Conservation (phyloP, 2,329 filamentous ascomycete genomes). For the Xylaria sp. region DNA sequence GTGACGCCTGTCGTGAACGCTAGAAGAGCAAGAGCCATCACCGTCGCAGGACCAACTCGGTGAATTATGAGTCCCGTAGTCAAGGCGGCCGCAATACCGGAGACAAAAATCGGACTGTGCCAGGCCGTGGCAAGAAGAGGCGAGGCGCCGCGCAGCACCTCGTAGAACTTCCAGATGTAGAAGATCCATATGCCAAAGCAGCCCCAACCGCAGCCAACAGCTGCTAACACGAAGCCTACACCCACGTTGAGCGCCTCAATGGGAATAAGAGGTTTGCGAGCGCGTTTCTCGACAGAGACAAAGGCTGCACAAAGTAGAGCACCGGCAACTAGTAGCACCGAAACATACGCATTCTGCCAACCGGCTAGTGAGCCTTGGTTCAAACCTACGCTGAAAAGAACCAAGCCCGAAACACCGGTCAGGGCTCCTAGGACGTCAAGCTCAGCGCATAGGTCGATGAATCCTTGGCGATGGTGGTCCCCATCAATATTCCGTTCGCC, state of each 20-base stretch:
- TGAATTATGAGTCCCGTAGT: conserved; percentile 48
- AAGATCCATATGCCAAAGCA: conserved; percentile 59
- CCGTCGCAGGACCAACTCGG: conserved; percentile 48
- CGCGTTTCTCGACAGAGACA: conserved; percentile 61
- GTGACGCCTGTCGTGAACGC: conserved; percentile 48
- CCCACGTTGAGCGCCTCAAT: conserved; percentile 60
- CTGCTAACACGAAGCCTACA: conserved; percentile 61
- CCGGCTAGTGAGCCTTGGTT: conserved; percentile 67
- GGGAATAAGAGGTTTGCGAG: conserved; percentile 63
- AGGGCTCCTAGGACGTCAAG: conserved; percentile 48
- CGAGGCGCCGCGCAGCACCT: conserved; percentile 51
- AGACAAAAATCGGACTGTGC: conserved; percentile 53
- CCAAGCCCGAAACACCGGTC: conserved; percentile 62
- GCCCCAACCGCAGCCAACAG: conserved; percentile 60
- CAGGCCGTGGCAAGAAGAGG: conserved; percentile 55
- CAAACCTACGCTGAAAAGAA: conserved; percentile 69
- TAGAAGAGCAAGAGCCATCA: conserved; percentile 49
- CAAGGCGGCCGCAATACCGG: conserved; percentile 52
- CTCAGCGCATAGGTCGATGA: conserved; percentile 42
- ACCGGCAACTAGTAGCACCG: conserved; percentile 62
- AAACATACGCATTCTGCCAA: conserved; percentile 64
- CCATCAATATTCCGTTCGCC: background rate
- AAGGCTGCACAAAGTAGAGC: conserved; percentile 62
- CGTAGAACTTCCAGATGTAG: conserved; percentile 58
- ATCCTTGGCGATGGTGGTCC: conserved; percentile 17